Evolutionary conservation across 2,329 filamentous ascomycete species (phyloP).

Genomic region (Fusarium chaquense): DNA sequence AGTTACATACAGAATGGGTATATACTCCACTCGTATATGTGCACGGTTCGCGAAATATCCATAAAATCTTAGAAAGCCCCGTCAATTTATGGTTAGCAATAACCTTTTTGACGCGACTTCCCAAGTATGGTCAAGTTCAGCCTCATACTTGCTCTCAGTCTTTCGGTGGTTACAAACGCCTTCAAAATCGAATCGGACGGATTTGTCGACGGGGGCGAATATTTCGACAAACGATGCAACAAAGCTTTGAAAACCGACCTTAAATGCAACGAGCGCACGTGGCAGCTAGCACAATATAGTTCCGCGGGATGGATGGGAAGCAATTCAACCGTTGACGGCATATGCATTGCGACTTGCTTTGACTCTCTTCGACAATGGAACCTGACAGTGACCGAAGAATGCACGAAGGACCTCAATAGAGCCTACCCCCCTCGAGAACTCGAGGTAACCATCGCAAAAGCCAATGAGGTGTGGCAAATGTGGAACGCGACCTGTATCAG

Average conservation of each 20-base stretch:
- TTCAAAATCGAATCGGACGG: not conserved
- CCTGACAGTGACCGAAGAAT: not conserved
- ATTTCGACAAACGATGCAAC: too few species aligned
- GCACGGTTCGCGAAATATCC: not conserved
- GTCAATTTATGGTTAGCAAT: not conserved
- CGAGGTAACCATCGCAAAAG: rapidly evolving
- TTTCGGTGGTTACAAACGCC: not conserved
- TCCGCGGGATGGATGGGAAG: too few species aligned
- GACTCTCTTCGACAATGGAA: not conserved
- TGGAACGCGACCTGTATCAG: not conserved
- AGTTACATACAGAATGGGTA: not conserved
- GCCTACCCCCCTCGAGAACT: not conserved
- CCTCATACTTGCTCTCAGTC: not conserved
- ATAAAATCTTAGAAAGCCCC: not conserved
- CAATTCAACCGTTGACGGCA: not conserved
- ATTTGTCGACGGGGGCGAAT: too few species aligned
- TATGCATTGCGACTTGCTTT: not conserved
- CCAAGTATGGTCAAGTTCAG: not conserved
- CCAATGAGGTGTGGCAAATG: not conserved
- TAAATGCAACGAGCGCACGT: too few species aligned
- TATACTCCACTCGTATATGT: not conserved
- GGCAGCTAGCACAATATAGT: too few species aligned
- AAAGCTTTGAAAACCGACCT: too few species aligned
- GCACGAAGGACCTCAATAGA: not conserved
- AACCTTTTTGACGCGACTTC: not conserved